Evolutionary conservation across 169 alveolate species (phyloP), one percentile per base, ranked within the genome.

Genomic region (Plasmodium coatneyi): DNA sequence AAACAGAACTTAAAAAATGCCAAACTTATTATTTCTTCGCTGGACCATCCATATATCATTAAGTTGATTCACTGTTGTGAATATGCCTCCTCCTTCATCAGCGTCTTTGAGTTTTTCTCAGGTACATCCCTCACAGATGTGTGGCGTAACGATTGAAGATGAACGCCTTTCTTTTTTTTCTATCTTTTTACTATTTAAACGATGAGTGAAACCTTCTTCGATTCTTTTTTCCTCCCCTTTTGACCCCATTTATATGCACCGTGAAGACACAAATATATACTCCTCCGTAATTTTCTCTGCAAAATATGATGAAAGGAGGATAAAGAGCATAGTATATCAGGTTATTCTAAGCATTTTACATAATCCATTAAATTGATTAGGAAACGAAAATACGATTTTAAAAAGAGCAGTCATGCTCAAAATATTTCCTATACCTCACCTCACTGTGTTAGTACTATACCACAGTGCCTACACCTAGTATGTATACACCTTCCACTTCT

Each of bases 61-160:
- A 78, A 87, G 66, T 76, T 87, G 80, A 78, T 87, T 78, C 87
- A 87, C 60, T 78, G 30, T 25, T 36, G 60, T 56, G 93, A 78
- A 36, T 87, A 54, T 28, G 86, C 56, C 32, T 87, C 84, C 32
- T 87, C 70, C 10, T 43, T 56, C n/a, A 87, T 60, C 30, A 76
- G 60, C 16, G 87, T 87, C 66, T 87, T 79, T 78, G 93, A 87
- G 86, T 87, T 78, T 16, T 87, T 87, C 71, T 76, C 87, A 78
- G 87, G 93, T 84, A n/a, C 39, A 19, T 71, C 25, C 60, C 10
- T 16, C 60, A 49, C 22, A 49, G 30, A 56, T 30, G 22, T 56
- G 71, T 43, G 9, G 60, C 1, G n/a, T 49, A 80, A n/a, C 32
- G 28, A n/a, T 14, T 80, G 70, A 80, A 41, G 34, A 30, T 22